These are phyloP conservation scores for Daldinia grandis DNA, from an alignment of 495 filamentous ascomycete genomes.

Conservation along the genomic window DNA sequence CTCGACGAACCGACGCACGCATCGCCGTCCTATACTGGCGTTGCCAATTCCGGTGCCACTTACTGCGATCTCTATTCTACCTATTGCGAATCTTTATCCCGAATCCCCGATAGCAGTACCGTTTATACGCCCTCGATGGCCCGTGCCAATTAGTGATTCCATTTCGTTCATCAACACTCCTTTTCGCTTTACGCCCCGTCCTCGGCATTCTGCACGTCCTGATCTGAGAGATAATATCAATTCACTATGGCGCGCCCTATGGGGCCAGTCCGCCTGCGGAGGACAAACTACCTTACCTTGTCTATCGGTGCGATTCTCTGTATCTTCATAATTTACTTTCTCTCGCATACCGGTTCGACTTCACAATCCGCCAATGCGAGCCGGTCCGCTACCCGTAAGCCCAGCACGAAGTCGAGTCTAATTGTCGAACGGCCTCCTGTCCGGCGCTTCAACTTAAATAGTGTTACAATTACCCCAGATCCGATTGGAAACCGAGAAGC, in stretches of 20 bases:
- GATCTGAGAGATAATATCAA: slow-evolving; percentile 28
- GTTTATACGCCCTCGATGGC: slow-evolving; percentile 35
- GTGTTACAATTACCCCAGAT: slow-evolving; percentile 79
- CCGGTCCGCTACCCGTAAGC: slow-evolving; percentile 79
- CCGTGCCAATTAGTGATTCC: slow-evolving; percentile 39
- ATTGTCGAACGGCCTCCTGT: slow-evolving; percentile 80
- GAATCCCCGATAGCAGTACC: slow-evolving; percentile 22
- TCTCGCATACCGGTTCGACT: slow-evolving; percentile 48
- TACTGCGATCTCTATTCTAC: slow-evolving; percentile 9
- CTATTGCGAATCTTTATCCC: slow-evolving; percentile 22
- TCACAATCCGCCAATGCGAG: slow-evolving; percentile 66
- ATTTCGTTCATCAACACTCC: slow-evolving; percentile 24
- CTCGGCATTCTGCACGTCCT: slow-evolving; percentile 22
- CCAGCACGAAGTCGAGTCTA: slow-evolving; percentile 73
- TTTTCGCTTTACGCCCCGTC: slow-evolving; percentile 23
- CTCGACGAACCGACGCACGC: not conserved
- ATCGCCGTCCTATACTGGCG: slow-evolving; percentile 27
- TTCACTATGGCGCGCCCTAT: slow-evolving; percentile 60
- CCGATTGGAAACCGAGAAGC: slow-evolving; percentile 82
- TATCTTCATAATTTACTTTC: slow-evolving; percentile 63
- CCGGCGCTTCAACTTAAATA: slow-evolving; percentile 92
- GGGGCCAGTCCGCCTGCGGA: slow-evolving; percentile 65
- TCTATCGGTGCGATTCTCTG: slow-evolving; percentile 58
- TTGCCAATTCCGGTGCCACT: slow-evolving; percentile 6
- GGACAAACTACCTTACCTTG: slow-evolving; percentile 61